Evolutionary conservation across 352 stramenopile genomes (phyloP), one percentile per base, ranked within the genome.

Genomic region (Pythium aristosporum): DNA sequence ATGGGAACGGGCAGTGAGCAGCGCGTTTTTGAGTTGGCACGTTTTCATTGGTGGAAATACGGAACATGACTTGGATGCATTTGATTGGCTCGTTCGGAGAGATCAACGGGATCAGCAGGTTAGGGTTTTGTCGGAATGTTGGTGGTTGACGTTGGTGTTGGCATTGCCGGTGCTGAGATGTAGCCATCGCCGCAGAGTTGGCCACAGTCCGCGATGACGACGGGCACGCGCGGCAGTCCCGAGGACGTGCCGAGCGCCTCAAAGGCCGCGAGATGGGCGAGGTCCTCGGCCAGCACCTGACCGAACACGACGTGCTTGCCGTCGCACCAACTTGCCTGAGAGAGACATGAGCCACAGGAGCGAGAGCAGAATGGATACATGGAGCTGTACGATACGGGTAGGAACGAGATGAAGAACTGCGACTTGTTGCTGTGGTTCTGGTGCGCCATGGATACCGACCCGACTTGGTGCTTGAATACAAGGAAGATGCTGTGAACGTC

Each of bases 351-450:
- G 46, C 15, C 6, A 52, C 7, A 8, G 12, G 5, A 6, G 5
- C 23, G 13, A 7, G 37, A 49, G 25, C 11, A 34, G 25, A 36
- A 20, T 21, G 20, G 16, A 37, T 9, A 21, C 6, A 9, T 16
- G 34, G n/a, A 53, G 21, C 46, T 16, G 30, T 37, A 60, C 5
- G n/a, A 7, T 20, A 91, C 79, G 7, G 70, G 71, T 23, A 72
- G 65, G 44, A 96, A 97, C 51, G 94, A 99, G 64, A 99, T 98
- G 79, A 99, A 99, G 80, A 99, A 99, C 76, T 99, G 98, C 50
- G 86, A 98, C 18, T 96, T 96, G 77, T 99, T 99, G 15, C 85
- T 99, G 71, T 97, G 85, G 65, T 81, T 96, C 67, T 95, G 90
- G 68, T 99, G 99, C 13, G 97, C 97, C 97, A 99, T 99, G 50